Conservation (phyloP, 768 basidiomycete genomes). For the Termitomyces sp. region DNA sequence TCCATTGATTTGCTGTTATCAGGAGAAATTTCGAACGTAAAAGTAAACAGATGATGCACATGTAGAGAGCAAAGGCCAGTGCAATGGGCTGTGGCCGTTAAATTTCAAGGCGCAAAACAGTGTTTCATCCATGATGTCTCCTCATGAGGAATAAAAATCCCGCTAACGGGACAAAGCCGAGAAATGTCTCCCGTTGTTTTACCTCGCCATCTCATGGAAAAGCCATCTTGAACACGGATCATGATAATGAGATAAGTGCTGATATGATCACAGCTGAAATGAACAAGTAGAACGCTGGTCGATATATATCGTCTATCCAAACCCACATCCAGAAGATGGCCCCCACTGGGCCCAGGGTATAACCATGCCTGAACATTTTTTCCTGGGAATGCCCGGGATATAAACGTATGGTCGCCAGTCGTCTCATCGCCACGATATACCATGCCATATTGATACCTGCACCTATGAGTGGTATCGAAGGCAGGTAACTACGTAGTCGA, state of each 20-base stretch:
- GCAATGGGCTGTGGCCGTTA: background rate
- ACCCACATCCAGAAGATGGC: conserved; percentile 45
- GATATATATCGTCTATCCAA: conserved; percentile 25
- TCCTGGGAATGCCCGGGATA: background rate
- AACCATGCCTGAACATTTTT: conserved; percentile 15
- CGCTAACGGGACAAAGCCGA: background rate
- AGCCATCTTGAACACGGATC: background rate
- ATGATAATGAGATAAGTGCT: background rate
- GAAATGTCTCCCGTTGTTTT: background rate
- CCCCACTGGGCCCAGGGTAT: conserved; percentile 29
- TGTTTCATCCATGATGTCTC: no score
- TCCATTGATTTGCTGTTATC: no score
- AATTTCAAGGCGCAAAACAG: no score
- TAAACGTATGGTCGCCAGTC: conserved; percentile 29
- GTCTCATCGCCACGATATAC: conserved; percentile 61
- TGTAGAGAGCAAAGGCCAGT: background rate
- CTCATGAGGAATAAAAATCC: background rate
- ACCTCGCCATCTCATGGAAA: background rate
- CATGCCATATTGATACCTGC: conserved; percentile 62
- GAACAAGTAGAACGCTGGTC: background rate
- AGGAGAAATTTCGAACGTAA: no score
- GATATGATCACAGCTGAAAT: background rate
- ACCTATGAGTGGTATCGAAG: conserved; percentile 58
- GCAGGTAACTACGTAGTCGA: conserved; percentile 30
- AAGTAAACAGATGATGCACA: background rate